Evolutionary conservation across 2,329 filamentous ascomycete species (phyloP), one percentile per base, ranked within the genome.

Genomic region (Hypoxylon sp.): DNA sequence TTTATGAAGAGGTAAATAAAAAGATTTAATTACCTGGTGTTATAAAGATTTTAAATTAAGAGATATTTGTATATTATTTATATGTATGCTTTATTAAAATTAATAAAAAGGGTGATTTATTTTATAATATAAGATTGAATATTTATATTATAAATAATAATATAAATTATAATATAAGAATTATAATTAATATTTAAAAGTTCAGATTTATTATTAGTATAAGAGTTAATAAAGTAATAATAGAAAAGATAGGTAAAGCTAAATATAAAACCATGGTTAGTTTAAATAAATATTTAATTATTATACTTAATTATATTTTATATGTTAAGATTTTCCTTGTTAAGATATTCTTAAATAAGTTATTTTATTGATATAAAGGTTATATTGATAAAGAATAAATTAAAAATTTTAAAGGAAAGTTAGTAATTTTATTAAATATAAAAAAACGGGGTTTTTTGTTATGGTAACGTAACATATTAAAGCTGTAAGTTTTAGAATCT

Each of bases 121-220:
- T 19, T 21, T 43, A 19, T 43, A 43, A 43, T 21, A 43, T 43
- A 8, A 43, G 19, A 2, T 43, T 19, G 3, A 19, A 43, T 21
- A 43, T 19, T 21, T 19, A 43, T 9, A 43, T 43, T 21, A 43
- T 43, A 21, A 19, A 43, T 43, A 43, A 43, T 43, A 21, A 43
- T 43, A 21, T 21, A 19, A 43, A 43, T 21, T 43, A 43, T 43
- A 43, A 43, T 23, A 23, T 21, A 21, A 43, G 21, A 6, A 37
- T 37, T 37, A 37, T 37, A n/a, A 37, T 37, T n/a, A n/a, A 37
- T 43, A 43, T 43, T 21, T 43, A 43, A 43, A 43, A 43, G 7
- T 23, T 21, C 21, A 43, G 9, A 16, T 39, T 39, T 39, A n/a
- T 16, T 16, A 39, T 16, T 39, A n/a, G 16, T 39, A n/a, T 39